Evolutionary conservation across 2,329 filamentous ascomycete genomes (phyloP), one percentile per base, ranked within the genome.

Genomic region (Fusarium staphyleae): DNA sequence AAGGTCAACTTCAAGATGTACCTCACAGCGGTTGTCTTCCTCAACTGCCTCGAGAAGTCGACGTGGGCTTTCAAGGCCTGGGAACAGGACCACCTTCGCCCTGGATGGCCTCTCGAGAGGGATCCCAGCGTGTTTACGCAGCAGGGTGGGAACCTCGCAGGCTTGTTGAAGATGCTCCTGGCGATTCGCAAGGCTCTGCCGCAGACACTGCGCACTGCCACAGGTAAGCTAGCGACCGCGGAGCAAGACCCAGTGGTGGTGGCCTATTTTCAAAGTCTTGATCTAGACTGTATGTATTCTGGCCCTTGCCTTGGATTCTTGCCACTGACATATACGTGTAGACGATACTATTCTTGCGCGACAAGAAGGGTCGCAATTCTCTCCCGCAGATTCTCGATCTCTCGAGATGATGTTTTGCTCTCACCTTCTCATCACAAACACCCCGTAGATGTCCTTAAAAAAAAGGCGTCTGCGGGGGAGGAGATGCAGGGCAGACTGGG

Each of bases 61-160:
- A 87, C 85, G 0, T 88, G 85, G 86, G 81, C 83, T 1, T 87
- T 87, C 73, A 86, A 87, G 57, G 84, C 83, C 2, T 88, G 85
- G 84, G 84, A 87, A 62, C 82, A 87, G 66, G 79, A 84, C 48
- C 81, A 82, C 42, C 77, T 87, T 19, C 78, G 81, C 2, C 78
- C 78, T 1, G 78, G 80, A 35, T 88, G 85, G 85, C 86, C 86
- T 4, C 75, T 88, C 3, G 82, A 85, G 65, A 71, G 75, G 30
- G 80, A 81, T 7, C 85, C 85, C 0, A 73, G 75, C 42, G 75
- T 76, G 43, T 88, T 83, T 65, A 82, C 82, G 1, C 77, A 80
- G 48, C 84, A 87, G 60, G 85, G 85, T 13, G 79, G 82, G 37
- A 79, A 80, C 28, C 76, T 88, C 6, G 83, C 83, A 5, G 77